Base-by-base conservation (phyloP, 495 filamentous ascomycete species). In the Penicillium silybi region DNA sequence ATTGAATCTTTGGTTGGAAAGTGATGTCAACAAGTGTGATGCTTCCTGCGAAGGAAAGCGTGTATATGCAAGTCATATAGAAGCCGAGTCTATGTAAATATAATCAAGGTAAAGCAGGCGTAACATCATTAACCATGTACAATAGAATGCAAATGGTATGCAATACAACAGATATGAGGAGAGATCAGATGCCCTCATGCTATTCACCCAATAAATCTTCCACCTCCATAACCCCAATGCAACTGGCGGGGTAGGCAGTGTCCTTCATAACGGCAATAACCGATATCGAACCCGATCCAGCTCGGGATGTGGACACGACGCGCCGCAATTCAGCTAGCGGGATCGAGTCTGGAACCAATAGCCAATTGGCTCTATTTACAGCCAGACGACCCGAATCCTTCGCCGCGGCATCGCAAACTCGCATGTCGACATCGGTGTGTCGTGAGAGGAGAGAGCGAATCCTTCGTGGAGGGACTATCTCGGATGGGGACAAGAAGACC, bases 251-350 rank as follows among this genome's bases (percentile, higher is more conserved):
- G 26, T 59, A 39, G 2, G 52, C 16, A 11, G 52, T 19, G 34
- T 71, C 69, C 7, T 69, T 62, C 54, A 71, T 53, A 1, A 72
- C 60, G 6, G 63, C 70, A 20, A 75, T 54, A 1, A 74, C 66
- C 18, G 59, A 50, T n/a, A 67, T 52, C 3, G 61, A 38, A 9
- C 37, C 37, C 26, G 35, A 41, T 19, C 41, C 47, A 37, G 43
- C 29, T 49, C 43, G 53, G 41, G 58, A 58, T 29, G 54, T 54
- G 41, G 57, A 64, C 23, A 68, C 44, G 11, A 64, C 41, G 13
- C 54, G 59, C 9, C 62, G 63, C 22, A 63, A 50, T 15, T 74
- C 63, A n/a, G 64, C 50, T 15, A 74, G 56, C 0, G 68, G 61
- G n/a, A 61, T 67, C 1, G 67, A 68, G 4, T 65, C 58, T 11